These are phyloP conservation scores for Fusarium sp. DNA, from an alignment of 2,329 filamentous ascomycete genomes.

Conservation along the genomic window DNA sequence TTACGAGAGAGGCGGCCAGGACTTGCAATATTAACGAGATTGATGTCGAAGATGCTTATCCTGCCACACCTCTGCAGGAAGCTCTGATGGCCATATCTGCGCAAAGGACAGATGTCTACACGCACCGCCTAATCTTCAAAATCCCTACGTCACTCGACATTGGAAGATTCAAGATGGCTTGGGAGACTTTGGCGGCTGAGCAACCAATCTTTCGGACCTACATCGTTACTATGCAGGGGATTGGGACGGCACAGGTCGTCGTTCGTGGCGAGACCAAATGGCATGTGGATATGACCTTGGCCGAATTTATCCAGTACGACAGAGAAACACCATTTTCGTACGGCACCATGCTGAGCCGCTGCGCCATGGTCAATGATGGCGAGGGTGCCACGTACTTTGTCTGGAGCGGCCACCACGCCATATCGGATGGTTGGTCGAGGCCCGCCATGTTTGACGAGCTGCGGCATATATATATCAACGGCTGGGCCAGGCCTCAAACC, in stretches of 20 bases:
- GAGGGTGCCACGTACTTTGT: not conserved
- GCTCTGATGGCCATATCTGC: constrained; percentile 7
- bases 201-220: constrained; percentile 4
- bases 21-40: not conserved
- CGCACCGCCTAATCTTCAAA: not conserved
- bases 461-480: not conserved
- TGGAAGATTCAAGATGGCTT: not conserved
- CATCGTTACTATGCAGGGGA: not conserved
- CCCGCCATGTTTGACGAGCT: not conserved
- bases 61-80: constrained; percentile 13
- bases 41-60: constrained; percentile 7
- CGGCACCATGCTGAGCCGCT: not conserved
- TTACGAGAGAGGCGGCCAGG: not conserved
- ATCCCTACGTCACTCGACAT: constrained; percentile 1
- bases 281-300: not conserved
- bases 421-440: not conserved
- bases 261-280: not conserved
- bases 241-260: not conserved
- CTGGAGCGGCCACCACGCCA: not conserved
- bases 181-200: not conserved
- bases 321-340: not conserved
- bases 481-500: not conserved
- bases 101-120: constrained; percentile 3
- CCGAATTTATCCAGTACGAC: not conserved
- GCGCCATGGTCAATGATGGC: not conserved